Evolutionary conservation across 768 basidiomycete genomes (phyloP).

Genomic region (Lactifluus subvellereus): DNA sequence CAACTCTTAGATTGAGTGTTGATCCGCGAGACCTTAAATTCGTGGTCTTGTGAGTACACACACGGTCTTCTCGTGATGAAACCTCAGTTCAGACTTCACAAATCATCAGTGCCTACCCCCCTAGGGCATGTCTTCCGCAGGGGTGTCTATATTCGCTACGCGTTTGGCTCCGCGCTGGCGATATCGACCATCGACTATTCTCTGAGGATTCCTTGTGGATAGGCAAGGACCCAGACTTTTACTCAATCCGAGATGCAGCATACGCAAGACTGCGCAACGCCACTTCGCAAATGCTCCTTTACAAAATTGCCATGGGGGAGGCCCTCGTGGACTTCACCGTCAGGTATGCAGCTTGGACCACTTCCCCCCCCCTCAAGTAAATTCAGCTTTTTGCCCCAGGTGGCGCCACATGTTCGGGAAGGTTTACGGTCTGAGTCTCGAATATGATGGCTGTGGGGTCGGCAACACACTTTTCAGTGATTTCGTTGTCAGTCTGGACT

Average conservation of each 20-base stretch:
- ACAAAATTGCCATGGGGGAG: conserved; percentile 50
- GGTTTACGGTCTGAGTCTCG: conserved; percentile 51
- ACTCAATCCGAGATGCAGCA: conserved; percentile 48
- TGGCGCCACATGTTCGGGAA: conserved; percentile 44
- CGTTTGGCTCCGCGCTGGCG: conserved; percentile 55
- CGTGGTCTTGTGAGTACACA: conserved; percentile 49
- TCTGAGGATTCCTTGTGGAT: conserved; percentile 61
- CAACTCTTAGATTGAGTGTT: conserved; percentile 41
- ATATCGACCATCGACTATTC: conserved; percentile 59
- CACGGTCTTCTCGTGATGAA: not conserved
- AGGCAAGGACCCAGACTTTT: conserved; percentile 61
- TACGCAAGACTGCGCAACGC: conserved; percentile 45
- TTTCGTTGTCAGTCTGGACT: conserved; percentile 46
- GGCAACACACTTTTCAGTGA: conserved; percentile 51
- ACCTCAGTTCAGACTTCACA: not conserved
- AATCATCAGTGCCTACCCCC: conserved; percentile 47
- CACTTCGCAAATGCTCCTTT: conserved; percentile 43
- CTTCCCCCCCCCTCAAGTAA: not conserved
- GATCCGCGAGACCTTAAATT: conserved; percentile 55
- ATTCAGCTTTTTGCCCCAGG: conserved; percentile 30
- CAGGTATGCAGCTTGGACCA: conserved; percentile 34
- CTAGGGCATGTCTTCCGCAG: conserved; percentile 49
- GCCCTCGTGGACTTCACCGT: conserved; percentile 52
- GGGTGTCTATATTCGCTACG: conserved; percentile 53
- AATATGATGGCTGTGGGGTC: conserved; percentile 60